A percentile compares a stretch with the other conserved stretches of the same genome.
Conservation (phyloP, 108 stramenopile species). For the Schizochytrium sp. region DNA sequence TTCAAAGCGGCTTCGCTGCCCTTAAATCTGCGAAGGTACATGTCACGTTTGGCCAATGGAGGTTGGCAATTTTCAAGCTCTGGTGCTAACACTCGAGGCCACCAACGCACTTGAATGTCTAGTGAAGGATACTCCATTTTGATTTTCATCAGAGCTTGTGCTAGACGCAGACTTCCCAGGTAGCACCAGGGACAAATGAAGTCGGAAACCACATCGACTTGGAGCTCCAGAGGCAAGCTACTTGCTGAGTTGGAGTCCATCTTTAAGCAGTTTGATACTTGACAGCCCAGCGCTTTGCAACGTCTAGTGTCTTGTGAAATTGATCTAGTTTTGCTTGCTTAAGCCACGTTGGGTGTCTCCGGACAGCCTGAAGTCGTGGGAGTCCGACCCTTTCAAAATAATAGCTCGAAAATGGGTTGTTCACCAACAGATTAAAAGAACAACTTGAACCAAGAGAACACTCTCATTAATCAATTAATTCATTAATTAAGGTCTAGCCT, state of each 20-base stretch:
- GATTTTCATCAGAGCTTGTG: conserved; percentile 9
- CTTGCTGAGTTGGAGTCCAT: neutral
- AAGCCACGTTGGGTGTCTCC: too few relatives aligned
- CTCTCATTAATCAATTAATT: too few relatives aligned
- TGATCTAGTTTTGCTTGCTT: too few relatives aligned
- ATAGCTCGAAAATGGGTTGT: too few relatives aligned
- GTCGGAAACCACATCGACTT: conserved; percentile 15
- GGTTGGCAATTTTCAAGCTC: neutral
- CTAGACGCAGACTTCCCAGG: conserved; percentile 44
- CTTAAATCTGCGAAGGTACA: conserved; percentile 19
- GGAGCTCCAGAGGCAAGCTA: neutral
- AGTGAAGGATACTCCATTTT: neutral
- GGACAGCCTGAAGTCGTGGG: too few relatives aligned
- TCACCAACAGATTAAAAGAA: too few relatives aligned
- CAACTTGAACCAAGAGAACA: too few relatives aligned
- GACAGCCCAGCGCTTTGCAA: too few relatives aligned
- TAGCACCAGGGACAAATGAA: conserved; percentile 55
- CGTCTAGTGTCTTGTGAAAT: too few relatives aligned
- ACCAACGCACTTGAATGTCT: conserved; percentile 14
- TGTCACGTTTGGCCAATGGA: neutral
- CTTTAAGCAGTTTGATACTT: too few relatives aligned
- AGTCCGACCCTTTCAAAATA: too few relatives aligned
- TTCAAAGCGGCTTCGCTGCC: conserved; percentile 10
- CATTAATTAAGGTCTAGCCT: too few relatives aligned
- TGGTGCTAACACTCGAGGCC: neutral